Conservation (phyloP, 305 asterid species). For the Striga hermonthica region DNA sequence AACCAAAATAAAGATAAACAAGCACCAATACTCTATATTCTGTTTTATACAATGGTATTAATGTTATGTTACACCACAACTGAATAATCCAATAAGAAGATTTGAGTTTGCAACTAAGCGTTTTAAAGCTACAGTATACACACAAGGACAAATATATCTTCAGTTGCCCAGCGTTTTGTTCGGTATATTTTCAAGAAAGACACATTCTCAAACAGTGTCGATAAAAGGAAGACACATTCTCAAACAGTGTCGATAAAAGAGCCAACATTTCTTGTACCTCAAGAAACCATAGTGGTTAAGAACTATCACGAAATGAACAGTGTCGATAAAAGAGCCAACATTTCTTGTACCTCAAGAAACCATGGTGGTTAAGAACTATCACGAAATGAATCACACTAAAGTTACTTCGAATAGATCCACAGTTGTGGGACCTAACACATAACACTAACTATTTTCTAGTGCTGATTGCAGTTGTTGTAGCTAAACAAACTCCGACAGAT, state of each 20-base stretch:
- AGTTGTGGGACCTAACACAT: slow-evolving; percentile 1
- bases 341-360: background rate
- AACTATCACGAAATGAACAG: slow-evolving; percentile 4
- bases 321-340: slow-evolving; percentile 8
- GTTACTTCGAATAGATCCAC: background rate
- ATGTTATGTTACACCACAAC: too few relatives aligned
- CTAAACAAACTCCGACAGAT: slow-evolving; percentile 2
- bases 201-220: background rate
- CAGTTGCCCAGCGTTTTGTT: too few relatives aligned
- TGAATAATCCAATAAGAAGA: too few relatives aligned
- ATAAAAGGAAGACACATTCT: too few relatives aligned
- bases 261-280: background rate
- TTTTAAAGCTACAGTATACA: too few relatives aligned
- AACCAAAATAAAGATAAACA: too few relatives aligned
- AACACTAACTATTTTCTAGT: background rate
- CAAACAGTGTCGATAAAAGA: background rate
- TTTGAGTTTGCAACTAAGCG: too few relatives aligned
- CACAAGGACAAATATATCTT: too few relatives aligned
- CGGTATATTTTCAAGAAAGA: background rate
- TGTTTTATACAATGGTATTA: too few relatives aligned
- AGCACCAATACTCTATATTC: too few relatives aligned
- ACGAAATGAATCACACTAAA: background rate
- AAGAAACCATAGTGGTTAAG: background rate
- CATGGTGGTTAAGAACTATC: background rate
- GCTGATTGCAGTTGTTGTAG: slow-evolving; percentile 15